A percentile compares a stretch with the other conserved stretches of the same genome.
These are phyloP conservation scores for Malassezia dermatis DNA, from an alignment of 1,284 basidiomycete genomes.

Conservation along the genomic window DNA sequence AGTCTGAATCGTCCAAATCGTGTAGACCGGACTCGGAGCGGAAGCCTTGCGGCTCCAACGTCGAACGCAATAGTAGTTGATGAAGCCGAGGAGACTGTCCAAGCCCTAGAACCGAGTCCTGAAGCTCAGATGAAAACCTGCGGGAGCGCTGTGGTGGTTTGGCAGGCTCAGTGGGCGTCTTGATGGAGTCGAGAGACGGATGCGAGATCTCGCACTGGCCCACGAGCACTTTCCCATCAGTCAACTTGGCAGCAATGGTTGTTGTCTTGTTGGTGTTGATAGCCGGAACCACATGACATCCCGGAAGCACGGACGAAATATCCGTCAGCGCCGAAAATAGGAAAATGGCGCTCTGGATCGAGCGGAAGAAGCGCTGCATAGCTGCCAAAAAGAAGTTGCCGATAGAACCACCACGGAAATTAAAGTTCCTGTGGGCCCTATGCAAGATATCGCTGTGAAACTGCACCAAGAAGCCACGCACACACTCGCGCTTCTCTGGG, in stretches of 20 bases:
- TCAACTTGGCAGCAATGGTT: conserved; percentile 88
- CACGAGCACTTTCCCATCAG: conserved; percentile 53
- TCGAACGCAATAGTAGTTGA: neutral
- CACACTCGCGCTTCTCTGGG: conserved; percentile 78
- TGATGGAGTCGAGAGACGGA: conserved; percentile 50
- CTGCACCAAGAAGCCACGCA: conserved; percentile 61
- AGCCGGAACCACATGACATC: conserved; percentile 66
- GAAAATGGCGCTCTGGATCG: conserved; percentile 73
- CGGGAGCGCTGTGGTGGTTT: neutral
- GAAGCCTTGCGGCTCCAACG: neutral
- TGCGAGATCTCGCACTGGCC: conserved; percentile 97
- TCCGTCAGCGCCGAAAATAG: conserved; percentile 84
- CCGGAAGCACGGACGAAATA: conserved; percentile 35
- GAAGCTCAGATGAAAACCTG: neutral
- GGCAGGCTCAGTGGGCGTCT: neutral
- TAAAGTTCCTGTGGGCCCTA: conserved; percentile 54
- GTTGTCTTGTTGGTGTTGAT: conserved; percentile 92
- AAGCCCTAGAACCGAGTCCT: conserved; percentile 1
- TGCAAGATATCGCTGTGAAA: conserved; percentile 78
- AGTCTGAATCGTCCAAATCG: conserved; percentile 1
- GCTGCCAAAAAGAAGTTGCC: conserved; percentile 42
- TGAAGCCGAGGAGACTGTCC: neutral
- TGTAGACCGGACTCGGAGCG: neutral
- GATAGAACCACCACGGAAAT: conserved; percentile 39
- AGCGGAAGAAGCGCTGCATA: conserved; percentile 38